Base-by-base conservation (phyloP, 2,329 filamentous ascomycete genomes). In the Colletotrichum limetticola region DNA sequence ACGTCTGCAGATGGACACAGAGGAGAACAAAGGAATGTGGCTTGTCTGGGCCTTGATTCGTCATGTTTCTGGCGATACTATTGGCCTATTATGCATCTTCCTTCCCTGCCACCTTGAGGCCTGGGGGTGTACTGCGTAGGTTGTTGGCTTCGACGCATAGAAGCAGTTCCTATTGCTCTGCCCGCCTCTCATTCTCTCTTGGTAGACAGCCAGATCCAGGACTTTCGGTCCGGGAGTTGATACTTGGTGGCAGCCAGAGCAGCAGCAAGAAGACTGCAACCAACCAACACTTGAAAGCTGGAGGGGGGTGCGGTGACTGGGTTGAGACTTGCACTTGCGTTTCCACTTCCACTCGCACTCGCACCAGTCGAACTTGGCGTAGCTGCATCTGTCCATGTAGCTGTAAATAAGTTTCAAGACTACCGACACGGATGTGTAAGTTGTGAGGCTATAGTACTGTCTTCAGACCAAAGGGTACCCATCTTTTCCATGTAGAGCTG, bases 11-110 rank as follows among this genome's bases (percentile, higher is more conserved):
- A 68, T 49, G 69, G 28, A 35, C 9, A 28, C 55, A 57, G 70
- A 55, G 35, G 35, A 32, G 71, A 72, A 74, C 68, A 74, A 74
- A 74, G 71, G 52, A 68, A n/a, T 12, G 28, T 63, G 66, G 46
- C 68, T 62, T 72, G 68, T 30, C 71, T 72, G 61, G 37, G 49
- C 58, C 37, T 32, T 59, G 49, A 74, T 72, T 74, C 68, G 71
- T 71, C 67, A 71, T 71, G 68, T 74, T 63, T 74, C 62, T 67
- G 67, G 61, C 55, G 35, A 55, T n/a, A 32, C 52, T 22, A 57
- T 53, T 53, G 32, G n/a, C 53, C n/a, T 24, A 68, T 53, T 22
- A 64, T 61, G 57, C 37, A 35, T 60, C 68, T 32, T 32, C 32
- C 32, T 35, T 30, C 5, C 22, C 28, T 24, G 55, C 26, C 32